Evolutionary conservation across 1,284 basidiomycete genomes (phyloP), one percentile per base, ranked within the genome.

Genomic region (Naganishia sp.): DNA sequence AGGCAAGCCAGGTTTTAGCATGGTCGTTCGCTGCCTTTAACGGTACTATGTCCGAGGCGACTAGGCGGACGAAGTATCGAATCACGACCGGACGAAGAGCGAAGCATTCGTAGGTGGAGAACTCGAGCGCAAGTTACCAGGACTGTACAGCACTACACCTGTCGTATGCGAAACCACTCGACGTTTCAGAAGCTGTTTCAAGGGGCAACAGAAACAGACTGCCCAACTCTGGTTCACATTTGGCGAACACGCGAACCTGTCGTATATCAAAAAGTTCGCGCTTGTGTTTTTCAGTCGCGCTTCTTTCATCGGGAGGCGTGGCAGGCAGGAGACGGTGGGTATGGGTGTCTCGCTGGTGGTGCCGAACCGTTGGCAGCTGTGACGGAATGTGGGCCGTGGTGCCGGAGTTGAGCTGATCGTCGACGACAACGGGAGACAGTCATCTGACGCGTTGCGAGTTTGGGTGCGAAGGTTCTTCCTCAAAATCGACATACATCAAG

Each of bases 401-500:
- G 52, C 39, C 52, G 52, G 52, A 54, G 31, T 54, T 49, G 57
- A 61, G 47, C 18, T 61, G 46, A 61, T 41, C 47, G 57, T 35
- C 28, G 23, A 25, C 35, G 57, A 61, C 57, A 61, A 23, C 46
- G 28, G 25, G 13, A 13, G 17, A 13, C 18, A 18, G 32, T 32
- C n/a, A 23, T 15, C 5, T 47, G 47, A 3, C 47, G 57, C 57
- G 43, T 41, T 18, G 42, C 47, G 32, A 61, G 35, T 61, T 42
- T 39, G 57, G 52, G 39, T 61, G 50, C 57, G 45, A 61, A 61
- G 57, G 57, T 61, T 41, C 31, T 50, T 61, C 57, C 23, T 61
- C 57, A 61, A 61, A 43, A 46, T 61, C 57, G 57, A 51, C 57
- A 58, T 61, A 61, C 57, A 61, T 61, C 57, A 61, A 61, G 57